Evolutionary conservation across 176 grass and related monocot species (phyloP).

Genomic region (Tillandsia leiboldiana): DNA sequence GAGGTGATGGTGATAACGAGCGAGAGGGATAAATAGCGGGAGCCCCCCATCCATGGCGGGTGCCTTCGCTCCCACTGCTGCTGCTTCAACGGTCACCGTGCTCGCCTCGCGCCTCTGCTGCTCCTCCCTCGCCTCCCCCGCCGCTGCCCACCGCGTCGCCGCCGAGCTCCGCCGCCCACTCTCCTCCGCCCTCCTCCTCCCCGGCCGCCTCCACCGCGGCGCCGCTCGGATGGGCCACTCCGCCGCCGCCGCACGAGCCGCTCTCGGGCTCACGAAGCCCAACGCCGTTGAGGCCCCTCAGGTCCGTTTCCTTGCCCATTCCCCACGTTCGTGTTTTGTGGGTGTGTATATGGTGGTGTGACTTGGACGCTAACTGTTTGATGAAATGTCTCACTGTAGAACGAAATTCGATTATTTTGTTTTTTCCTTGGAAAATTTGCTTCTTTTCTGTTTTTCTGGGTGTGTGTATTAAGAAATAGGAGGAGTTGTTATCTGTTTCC

Average conservation of each 20-base stretch:
- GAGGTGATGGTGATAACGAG: neutral
- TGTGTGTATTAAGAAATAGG: neutral
- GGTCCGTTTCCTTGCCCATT: constrained; percentile 9
- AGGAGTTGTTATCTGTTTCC: neutral
- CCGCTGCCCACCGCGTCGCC: constrained; percentile 22
- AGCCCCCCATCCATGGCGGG: neutral
- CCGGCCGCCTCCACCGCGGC: constrained; percentile 21
- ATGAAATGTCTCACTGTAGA: neutral
- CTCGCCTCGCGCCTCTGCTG: neutral
- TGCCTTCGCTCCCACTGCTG: neutral
- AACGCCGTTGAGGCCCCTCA: constrained; percentile 59
- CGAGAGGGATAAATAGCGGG: neutral
- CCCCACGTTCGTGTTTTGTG: too few relatives aligned
- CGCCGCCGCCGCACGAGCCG: constrained; percentile 25
- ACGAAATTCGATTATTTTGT: neutral
- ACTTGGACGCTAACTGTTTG: constrained; percentile 18
- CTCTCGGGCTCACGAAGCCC: constrained; percentile 74
- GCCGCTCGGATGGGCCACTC: constrained; percentile 63
- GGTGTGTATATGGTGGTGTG: too few relatives aligned
- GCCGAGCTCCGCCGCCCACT: constrained; percentile 8
- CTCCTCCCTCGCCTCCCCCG: constrained; percentile 19
- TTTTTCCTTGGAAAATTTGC: neutral
- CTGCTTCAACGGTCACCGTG: neutral
- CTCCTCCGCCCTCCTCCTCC: constrained; percentile 3
- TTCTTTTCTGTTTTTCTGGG: constrained; percentile 1